These are phyloP conservation scores for Suhomyces choctaworum DNA, from an alignment of 1,139 yeast genomes.

Conservation along the genomic window DNA sequence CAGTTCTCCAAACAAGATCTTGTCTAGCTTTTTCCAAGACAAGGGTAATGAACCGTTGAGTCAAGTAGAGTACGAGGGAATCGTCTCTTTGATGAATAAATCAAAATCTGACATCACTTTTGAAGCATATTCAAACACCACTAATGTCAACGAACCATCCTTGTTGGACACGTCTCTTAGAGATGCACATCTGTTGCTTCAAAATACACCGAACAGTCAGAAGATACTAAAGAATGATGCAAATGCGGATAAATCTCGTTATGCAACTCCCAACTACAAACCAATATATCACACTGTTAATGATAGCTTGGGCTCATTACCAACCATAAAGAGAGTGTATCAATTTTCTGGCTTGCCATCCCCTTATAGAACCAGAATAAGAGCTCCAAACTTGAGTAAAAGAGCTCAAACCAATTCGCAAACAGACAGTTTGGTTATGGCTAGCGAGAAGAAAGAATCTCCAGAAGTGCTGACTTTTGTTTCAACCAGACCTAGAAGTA, in stretches of 20 bases:
- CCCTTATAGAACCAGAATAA: conserved; percentile 57
- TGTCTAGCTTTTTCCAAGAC: conserved; percentile 69
- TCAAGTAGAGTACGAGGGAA: conserved; percentile 84
- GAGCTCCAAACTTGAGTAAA: conserved; percentile 26
- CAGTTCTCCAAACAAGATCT: conserved; percentile 50
- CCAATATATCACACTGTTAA: conserved; percentile 38
- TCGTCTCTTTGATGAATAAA: conserved; percentile 51
- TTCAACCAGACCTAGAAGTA: conserved; percentile 43
- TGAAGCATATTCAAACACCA: not conserved
- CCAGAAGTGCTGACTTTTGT: not conserved
- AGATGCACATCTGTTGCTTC: conserved; percentile 8
- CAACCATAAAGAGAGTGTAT: conserved; percentile 52
- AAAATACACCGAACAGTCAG: conserved; percentile 25
- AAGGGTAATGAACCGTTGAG: conserved; percentile 78
- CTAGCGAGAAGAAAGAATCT: too few species aligned
- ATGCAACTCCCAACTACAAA: conserved; percentile 43
- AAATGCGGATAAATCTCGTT: conserved; percentile 1
- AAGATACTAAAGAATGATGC: conserved; percentile 20
- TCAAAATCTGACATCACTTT: conserved; percentile 16
- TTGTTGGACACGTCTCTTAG: conserved; percentile 7
- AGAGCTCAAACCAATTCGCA: conserved; percentile 1
- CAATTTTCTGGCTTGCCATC: conserved; percentile 67
- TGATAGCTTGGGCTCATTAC: conserved; percentile 31
- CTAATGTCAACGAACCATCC: not conserved
- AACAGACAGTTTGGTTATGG: not conserved